A percentile compares a stretch with the other conserved stretches of the same genome.
Evolutionary conservation across 2,329 filamentous ascomycete species (phyloP).

Genomic region (Didymosphaeria variabile): DNA sequence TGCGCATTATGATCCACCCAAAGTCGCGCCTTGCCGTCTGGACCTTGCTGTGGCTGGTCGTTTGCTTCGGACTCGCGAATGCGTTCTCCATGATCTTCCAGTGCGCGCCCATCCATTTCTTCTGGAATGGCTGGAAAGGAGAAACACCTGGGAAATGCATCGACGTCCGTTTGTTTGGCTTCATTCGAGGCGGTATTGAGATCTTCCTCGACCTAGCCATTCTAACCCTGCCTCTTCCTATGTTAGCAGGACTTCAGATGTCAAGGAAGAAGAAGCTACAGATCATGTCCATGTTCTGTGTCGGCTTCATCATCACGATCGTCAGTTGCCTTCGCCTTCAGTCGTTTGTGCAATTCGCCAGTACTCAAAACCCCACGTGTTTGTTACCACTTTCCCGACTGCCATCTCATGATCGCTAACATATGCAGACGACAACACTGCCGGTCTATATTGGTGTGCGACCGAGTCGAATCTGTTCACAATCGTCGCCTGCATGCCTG

Average conservation of each 20-base stretch:
- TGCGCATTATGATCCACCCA: conserved; percentile 39
- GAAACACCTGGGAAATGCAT: conserved; percentile 45
- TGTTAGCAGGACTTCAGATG: conserved; percentile 35
- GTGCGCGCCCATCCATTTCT: conserved; percentile 48
- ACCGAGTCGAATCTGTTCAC: conserved; percentile 39
- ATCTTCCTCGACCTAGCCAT: conserved; percentile 38
- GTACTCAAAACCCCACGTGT: conserved; percentile 36
- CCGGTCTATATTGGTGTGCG: conserved; percentile 37
- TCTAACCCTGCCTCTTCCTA: conserved; percentile 33
- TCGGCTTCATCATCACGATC: conserved; percentile 37
- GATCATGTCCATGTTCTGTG: conserved; percentile 41
- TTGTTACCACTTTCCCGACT: conserved; percentile 14
- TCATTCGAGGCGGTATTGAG: conserved; percentile 43
- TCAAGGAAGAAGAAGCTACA: conserved; percentile 36
- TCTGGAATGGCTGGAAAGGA: conserved; percentile 54
- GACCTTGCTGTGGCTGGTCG: conserved; percentile 31
- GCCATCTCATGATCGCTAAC: conserved; percentile 6
- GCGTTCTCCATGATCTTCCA: conserved; percentile 45
- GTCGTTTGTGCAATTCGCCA: conserved; percentile 31
- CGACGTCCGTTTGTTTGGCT: conserved; percentile 50
- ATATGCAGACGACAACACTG: conserved; percentile 35
- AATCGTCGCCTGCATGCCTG: conserved; percentile 41
- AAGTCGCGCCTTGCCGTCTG: conserved; percentile 29
- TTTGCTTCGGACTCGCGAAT: conserved; percentile 37
- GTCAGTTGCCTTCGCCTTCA: conserved; percentile 34